phyloP scores from a whole-genome alignment of 179 eudicot genomes.

The Heliamphora pulchella region DNA sequence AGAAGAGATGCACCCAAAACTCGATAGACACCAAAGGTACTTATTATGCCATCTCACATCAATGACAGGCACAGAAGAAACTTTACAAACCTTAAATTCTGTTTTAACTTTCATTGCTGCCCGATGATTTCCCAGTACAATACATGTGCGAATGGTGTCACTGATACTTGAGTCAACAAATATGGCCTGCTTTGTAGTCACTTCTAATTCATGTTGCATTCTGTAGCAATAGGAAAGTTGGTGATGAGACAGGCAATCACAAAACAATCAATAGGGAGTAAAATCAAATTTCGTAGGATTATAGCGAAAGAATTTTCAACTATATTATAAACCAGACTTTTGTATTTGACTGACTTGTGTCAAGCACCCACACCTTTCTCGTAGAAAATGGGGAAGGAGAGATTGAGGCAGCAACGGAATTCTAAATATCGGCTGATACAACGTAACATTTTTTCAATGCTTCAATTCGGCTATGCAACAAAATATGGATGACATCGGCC shows the following conservation, averaged over 20 bases:
- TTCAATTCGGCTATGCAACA: no score
- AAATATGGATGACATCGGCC: no score
- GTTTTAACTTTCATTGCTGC: constrained; percentile 81
- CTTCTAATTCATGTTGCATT: constrained; percentile 87
- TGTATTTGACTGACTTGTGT: not conserved
- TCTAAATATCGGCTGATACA: no score
- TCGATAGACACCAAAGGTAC: not conserved
- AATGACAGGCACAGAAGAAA: not conserved
- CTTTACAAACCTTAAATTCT: constrained; percentile 70
- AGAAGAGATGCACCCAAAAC: not conserved
- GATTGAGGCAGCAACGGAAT: not conserved
- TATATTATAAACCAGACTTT: not conserved
- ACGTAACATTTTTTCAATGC: no score
- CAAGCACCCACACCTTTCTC: not conserved
- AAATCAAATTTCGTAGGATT: not conserved
- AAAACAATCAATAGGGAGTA: not conserved
- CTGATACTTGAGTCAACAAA: constrained; percentile 97
- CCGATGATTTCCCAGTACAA: constrained; percentile 85
- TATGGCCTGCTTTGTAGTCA: constrained; percentile 84
- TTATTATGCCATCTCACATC: not conserved
- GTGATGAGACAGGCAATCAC: constrained; percentile 5
- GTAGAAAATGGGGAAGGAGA: not conserved
- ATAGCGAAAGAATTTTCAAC: not conserved
- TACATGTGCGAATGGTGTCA: constrained; percentile 94
- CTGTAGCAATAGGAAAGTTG: constrained; percentile 25